Evolutionary conservation across 495 filamentous ascomycete species (phyloP).

Genomic region (Paragyromitra xinjiangensis): DNA sequence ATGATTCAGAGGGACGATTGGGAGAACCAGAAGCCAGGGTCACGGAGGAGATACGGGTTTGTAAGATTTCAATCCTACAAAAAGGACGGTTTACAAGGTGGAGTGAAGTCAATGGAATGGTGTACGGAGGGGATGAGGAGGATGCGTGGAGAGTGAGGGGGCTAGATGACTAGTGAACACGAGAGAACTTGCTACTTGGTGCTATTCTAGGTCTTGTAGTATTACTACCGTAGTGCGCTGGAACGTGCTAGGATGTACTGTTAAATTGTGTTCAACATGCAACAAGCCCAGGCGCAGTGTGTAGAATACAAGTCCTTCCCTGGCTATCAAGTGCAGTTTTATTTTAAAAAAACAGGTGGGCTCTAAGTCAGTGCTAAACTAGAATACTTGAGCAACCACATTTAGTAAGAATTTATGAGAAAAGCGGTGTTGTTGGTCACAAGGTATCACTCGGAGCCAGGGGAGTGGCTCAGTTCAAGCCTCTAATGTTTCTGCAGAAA

Average conservation of each 20-base stretch:
- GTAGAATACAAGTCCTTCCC: constrained; percentile 2
- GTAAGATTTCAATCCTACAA: constrained; percentile 37
- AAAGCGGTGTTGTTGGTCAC: background rate
- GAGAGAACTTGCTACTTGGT: constrained; percentile 6
- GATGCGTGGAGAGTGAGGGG: constrained; percentile 41
- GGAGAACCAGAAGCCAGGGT: constrained; percentile 21
- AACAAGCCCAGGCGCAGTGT: background rate
- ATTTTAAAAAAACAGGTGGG: background rate
- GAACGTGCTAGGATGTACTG: constrained; percentile 9
- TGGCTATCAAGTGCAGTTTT: background rate
- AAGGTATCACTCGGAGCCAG: background rate
- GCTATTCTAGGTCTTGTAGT: background rate
- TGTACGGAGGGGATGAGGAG: constrained; percentile 39
- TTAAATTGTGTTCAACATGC: background rate
- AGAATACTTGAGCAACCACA: background rate
- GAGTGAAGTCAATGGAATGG: constrained; percentile 45
- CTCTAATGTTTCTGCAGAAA: background rate
- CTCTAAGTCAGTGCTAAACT: background rate
- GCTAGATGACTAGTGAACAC: background rate
- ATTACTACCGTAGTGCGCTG: background rate
- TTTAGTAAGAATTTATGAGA: background rate
- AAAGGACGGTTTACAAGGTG: constrained; percentile 41
- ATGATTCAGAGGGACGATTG: constrained; percentile 18
- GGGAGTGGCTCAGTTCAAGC: no score
- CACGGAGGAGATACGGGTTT: constrained; percentile 37